phyloP scores from a whole-genome alignment of 495 filamentous ascomycete species.

The Cetradonia linearis region DNA sequence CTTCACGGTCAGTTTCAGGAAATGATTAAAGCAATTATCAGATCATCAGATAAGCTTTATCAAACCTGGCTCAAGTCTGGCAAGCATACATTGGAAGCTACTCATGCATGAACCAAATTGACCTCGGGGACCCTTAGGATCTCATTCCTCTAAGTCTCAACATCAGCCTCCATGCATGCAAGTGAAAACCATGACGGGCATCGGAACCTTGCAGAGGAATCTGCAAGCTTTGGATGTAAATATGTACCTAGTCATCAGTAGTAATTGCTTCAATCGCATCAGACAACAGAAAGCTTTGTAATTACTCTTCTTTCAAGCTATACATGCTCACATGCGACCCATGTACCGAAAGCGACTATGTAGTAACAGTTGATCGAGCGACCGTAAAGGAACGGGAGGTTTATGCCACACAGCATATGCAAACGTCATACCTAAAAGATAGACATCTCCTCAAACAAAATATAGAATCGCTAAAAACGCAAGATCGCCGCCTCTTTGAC shows the following conservation, averaged over 20 bases:
- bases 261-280: too few species aligned
- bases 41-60: neutral
- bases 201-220: too few species aligned
- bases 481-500: neutral
- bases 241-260: too few species aligned
- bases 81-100: too few species aligned
- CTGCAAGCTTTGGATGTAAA: too few species aligned
- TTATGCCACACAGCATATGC: constrained; percentile 7
- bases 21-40: too few species aligned
- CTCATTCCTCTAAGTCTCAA: too few species aligned
- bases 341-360: constrained; percentile 8
- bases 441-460: neutral
- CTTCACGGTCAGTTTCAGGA: neutral
- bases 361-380: neutral
- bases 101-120: too few species aligned
- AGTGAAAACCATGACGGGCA: too few species aligned
- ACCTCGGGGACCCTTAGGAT: too few species aligned
- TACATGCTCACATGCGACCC: neutral
- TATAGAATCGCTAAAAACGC: neutral
- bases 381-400: constrained; percentile 6
- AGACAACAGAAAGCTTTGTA: neutral
- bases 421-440: neutral
- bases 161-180: too few species aligned
- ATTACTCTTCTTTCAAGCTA: constrained; percentile 2
- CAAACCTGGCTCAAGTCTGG: too few species aligned